These are phyloP conservation scores for Xylariaceae sp. DNA, from an alignment of 2,329 filamentous ascomycete genomes.

Conservation along the genomic window DNA sequence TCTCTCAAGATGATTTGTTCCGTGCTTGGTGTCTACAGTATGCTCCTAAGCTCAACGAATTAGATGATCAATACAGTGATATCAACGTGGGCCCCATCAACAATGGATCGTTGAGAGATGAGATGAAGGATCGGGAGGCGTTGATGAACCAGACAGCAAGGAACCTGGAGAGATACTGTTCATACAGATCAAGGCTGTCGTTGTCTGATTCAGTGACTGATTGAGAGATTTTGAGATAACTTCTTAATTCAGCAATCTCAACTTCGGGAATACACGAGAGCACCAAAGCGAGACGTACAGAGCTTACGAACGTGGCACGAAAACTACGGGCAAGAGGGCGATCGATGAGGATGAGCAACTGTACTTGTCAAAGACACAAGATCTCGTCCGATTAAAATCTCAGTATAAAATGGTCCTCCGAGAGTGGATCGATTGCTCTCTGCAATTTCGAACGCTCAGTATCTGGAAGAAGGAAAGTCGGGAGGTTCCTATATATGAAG, in stretches of 20 bases:
- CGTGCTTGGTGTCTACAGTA: no score
- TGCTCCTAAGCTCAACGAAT: conserved; percentile 22
- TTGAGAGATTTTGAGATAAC: conserved; percentile 16
- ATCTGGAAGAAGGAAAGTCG: conserved; percentile 13
- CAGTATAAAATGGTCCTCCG: conserved; percentile 14
- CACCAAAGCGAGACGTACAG: conserved; percentile 22
- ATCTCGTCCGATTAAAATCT: conserved; percentile 20
- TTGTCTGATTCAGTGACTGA: neutral
- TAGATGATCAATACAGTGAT: conserved; percentile 26
- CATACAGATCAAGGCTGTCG: neutral
- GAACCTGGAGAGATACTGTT: conserved; percentile 27
- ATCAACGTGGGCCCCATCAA: conserved; percentile 19
- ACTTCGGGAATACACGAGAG: conserved; percentile 15
- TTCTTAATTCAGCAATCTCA: conserved; percentile 26
- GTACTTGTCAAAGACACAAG: conserved; percentile 20
- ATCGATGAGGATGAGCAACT: conserved; percentile 15
- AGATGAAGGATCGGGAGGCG: conserved; percentile 19
- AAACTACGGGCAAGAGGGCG: conserved; percentile 10
- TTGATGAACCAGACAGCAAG: conserved; percentile 16
- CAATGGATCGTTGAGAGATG: conserved; percentile 29
- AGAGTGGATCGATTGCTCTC: conserved; percentile 14
- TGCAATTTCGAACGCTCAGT: conserved; percentile 9
- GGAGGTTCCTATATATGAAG: conserved; percentile 1
- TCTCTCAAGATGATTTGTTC: no score
- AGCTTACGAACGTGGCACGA: conserved; percentile 25